Evolutionary conservation across 768 basidiomycete species (phyloP).

Genomic region (Dentipellis sp.): DNA sequence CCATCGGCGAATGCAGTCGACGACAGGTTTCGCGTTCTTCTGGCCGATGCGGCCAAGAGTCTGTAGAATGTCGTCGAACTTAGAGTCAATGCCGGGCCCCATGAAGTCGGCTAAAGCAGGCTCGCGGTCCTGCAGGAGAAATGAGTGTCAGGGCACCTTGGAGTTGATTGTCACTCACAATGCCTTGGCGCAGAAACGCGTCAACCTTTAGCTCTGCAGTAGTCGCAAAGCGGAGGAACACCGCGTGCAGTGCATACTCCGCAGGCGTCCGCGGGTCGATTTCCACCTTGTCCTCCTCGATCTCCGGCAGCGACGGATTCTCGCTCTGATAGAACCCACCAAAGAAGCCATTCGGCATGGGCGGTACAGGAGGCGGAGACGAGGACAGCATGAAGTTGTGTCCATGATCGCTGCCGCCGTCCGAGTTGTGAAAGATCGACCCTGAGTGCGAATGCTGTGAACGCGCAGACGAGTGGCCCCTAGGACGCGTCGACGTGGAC

Average conservation of each 20-base stretch:
- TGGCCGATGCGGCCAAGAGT: constrained; percentile 82
- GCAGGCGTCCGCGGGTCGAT: constrained; percentile 75
- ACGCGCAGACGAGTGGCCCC: constrained; percentile 52
- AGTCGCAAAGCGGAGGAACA: constrained; percentile 81
- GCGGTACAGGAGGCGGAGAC: constrained; percentile 74
- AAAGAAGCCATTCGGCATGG: constrained; percentile 52
- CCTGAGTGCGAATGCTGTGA: constrained; percentile 74
- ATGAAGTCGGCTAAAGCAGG: constrained; percentile 56
- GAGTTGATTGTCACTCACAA: constrained; percentile 37
- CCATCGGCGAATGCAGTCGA: constrained; percentile 86
- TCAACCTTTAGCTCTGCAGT: constrained; percentile 77
- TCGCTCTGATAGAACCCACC: constrained; percentile 33
- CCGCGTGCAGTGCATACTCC: constrained; percentile 81
- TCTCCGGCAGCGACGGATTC: constrained; percentile 34
- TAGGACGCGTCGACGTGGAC: constrained; percentile 33
- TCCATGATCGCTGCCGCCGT: constrained; percentile 63
- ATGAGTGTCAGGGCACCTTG: background rate
- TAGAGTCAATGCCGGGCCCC: constrained; percentile 62
- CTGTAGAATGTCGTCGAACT: constrained; percentile 79
- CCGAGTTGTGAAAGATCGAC: constrained; percentile 62
- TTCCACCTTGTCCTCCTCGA: constrained; percentile 56
- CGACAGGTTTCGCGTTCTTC: constrained; percentile 73
- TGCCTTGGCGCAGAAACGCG: constrained; percentile 52
- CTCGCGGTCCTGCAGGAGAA: constrained; percentile 49
- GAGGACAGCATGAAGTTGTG: constrained; percentile 28